A percentile compares a stretch with the other conserved stretches of the same genome.
phyloP scores from a whole-genome alignment of 2,329 filamentous ascomycete species.

The Hypoxylon sp. region DNA sequence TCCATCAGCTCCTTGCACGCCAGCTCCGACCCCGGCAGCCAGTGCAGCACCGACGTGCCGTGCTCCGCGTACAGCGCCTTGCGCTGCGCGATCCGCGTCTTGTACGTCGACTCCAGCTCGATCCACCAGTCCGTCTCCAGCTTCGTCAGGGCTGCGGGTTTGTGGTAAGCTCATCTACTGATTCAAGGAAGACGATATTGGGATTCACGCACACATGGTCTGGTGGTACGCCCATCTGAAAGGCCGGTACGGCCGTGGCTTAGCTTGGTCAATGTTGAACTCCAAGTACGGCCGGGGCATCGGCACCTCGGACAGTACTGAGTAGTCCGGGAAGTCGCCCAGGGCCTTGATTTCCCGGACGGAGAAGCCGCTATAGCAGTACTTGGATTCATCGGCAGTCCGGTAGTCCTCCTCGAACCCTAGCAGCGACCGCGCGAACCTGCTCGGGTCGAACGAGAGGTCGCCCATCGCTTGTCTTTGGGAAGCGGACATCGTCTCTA shows the following conservation, averaged over 20 bases:
- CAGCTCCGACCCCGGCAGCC: slow-evolving; percentile 79
- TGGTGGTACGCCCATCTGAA: slow-evolving; percentile 89
- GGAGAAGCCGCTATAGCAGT: slow-evolving; percentile 76
- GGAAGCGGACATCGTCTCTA: slow-evolving; percentile 24
- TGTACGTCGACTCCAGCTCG: slow-evolving; percentile 83
- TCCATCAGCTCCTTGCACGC: slow-evolving; percentile 91
- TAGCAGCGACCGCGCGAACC: slow-evolving; percentile 47
- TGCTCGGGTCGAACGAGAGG: slow-evolving; percentile 38
- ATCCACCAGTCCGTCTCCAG: slow-evolving; percentile 88
- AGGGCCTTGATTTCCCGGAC: slow-evolving; percentile 75
- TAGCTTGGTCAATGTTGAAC: slow-evolving; percentile 76
- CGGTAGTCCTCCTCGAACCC: slow-evolving; percentile 53
- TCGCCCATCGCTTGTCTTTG: slow-evolving; percentile 40
- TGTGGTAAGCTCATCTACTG: slow-evolving; percentile 9
- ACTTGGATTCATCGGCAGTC: slow-evolving; percentile 53
- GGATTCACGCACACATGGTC: slow-evolving; percentile 81
- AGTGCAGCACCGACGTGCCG: slow-evolving; percentile 72
- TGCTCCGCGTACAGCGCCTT: slow-evolving; percentile 72
- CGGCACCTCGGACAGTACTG: slow-evolving; percentile 78
- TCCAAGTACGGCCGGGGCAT: slow-evolving; percentile 71
- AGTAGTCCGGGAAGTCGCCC: slow-evolving; percentile 84
- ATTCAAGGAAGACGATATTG: too few species aligned
- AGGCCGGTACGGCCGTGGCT: slow-evolving; percentile 81
- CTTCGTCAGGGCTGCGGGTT: slow-evolving; percentile 74
- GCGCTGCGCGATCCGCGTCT: slow-evolving; percentile 74